Percentiles rank a stretch among this genome's conserved stretches.
phyloP scores from a whole-genome alignment of 345 rosid species.

The Populus ilicifolia region DNA sequence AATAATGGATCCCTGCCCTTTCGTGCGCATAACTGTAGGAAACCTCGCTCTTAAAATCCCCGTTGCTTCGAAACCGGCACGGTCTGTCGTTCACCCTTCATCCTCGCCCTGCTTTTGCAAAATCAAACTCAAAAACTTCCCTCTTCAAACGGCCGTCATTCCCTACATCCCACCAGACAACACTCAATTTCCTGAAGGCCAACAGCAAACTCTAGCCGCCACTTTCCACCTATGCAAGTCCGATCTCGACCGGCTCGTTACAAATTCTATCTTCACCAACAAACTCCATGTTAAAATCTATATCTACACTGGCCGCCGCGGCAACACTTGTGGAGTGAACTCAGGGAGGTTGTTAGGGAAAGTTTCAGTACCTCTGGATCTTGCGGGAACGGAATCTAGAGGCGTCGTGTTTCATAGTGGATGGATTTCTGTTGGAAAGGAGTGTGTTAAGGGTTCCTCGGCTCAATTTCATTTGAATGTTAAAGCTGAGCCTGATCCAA shows the following conservation, averaged over 20 bases:
- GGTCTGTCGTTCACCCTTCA: conserved; percentile 74
- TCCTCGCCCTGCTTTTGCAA: conserved; percentile 81
- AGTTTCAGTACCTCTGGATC: conserved; percentile 72
- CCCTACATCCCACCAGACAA: conserved; percentile 56
- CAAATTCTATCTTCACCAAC: conserved; percentile 58
- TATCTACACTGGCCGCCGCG: conserved; percentile 69
- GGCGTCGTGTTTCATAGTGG: conserved; percentile 63
- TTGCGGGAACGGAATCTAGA: conserved; percentile 50
- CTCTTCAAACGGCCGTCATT: conserved; percentile 57
- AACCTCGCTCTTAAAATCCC: conserved; percentile 73
- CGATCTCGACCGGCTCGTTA: conserved; percentile 52
- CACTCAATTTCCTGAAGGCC: conserved; percentile 29
- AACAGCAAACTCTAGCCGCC: conserved; percentile 44
- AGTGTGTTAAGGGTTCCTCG: conserved; percentile 35
- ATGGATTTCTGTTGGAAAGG: conserved; percentile 70
- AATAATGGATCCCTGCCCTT: conserved; percentile 93
- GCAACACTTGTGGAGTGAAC: conserved; percentile 66
- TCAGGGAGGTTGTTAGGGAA: conserved; percentile 71
- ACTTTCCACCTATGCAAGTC: conserved; percentile 70
- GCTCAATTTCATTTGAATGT: conserved; percentile 72
- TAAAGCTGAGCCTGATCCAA: conserved; percentile 84
- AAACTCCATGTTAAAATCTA: conserved; percentile 51
- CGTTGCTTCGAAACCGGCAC: conserved; percentile 54
- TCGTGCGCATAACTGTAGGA: conserved; percentile 68
- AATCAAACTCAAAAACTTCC: conserved; percentile 64